Base-by-base conservation (phyloP, 805 yeast species). In the Ogataea trehaloabstinens region DNA sequence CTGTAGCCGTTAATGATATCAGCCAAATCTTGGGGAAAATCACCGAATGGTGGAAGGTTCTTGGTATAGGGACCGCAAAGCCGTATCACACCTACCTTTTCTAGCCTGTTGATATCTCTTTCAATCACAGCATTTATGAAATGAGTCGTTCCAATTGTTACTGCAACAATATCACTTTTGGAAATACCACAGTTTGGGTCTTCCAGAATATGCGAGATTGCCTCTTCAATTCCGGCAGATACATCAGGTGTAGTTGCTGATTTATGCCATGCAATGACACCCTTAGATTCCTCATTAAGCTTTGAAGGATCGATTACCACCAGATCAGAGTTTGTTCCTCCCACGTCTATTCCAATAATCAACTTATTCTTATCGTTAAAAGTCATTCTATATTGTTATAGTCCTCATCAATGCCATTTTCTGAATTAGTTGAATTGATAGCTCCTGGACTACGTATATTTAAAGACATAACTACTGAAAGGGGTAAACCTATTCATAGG, bases 141-240 rank as follows among this genome's bases (percentile, higher is more conserved):
- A 44, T 72, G 77, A 1, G 77, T 73, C 2, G 77, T 73, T n/a
- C 78, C 77, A 44, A 73, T 71, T 2, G 75, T 70, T 12, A 71
- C 71, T 0, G 74, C 56, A 3, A 55, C 51, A 5, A 72, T 61
- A 6, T 61, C 55, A n/a, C 54, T 48, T n/a, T 44, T 44, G 4
- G 35, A 17, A 19, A 55, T 46, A 13, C 31, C 43, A 2, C 44
- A 38, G 5, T 44, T 37, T 12, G 44, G 39, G 8, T 48, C 49
- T 4, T 51, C 53, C 33, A 69, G 64, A 25, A 71, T 49, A 18
- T 50, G 46, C 7, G 47, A 42, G 15, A 71, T 63, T 3, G 73
- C 71, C 16, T 46, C 38, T 27, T 55, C 52, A 36, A 72, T 71
- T 11, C 76, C 76, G 20, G 55, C 58, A 3, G 73, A 60, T 6